Percentiles rank a stretch among this genome's conserved stretches.
These are phyloP conservation scores for Amoeboaphelidium protococcarum DNA, from an alignment of 371 early-diverging fungal genomes.

Conservation along the genomic window DNA sequence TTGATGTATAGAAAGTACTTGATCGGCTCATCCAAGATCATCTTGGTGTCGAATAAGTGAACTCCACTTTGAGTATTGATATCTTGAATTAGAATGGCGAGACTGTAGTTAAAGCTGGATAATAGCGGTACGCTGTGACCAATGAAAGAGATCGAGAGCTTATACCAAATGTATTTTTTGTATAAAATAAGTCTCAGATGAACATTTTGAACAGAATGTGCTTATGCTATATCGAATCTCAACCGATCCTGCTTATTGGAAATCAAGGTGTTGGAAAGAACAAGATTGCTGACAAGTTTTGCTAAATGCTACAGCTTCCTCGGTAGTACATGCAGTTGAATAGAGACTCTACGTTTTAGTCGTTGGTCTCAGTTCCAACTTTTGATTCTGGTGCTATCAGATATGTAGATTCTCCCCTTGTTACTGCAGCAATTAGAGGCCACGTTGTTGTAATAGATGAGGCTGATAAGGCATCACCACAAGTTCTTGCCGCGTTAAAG, in stretches of 20 bases:
- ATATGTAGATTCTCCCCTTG: constrained; percentile 51
- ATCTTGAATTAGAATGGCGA: too few species aligned
- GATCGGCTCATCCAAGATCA: too few species aligned
- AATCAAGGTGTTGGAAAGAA: constrained; percentile 74
- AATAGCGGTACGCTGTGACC: neutral
- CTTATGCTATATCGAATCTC: constrained; percentile 11
- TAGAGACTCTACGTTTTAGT: constrained; percentile 55
- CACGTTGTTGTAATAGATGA: constrained; percentile 57
- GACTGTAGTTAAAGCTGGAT: too few species aligned
- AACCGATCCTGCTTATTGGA: constrained; percentile 33
- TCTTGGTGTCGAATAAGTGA: too few species aligned
- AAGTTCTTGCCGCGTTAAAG: constrained; percentile 50
- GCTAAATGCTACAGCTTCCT: constrained; percentile 36
- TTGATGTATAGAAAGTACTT: too few species aligned
- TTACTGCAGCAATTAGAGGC: constrained; percentile 29
- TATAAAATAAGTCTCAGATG: constrained; percentile 44
- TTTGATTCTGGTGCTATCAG: constrained; percentile 38
- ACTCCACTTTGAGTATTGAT: too few species aligned
- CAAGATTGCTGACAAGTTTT: constrained; percentile 20
- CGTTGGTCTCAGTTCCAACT: constrained; percentile 42
- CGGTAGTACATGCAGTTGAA: constrained; percentile 63
- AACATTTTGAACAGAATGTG: constrained; percentile 27
- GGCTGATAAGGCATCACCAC: constrained; percentile 62
- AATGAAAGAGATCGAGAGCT: neutral
- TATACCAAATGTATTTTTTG: constrained; percentile 17